Percentiles rank a stretch among this genome's conserved stretches.
These are phyloP conservation scores for Paraphaeosphaeria minitans DNA, from an alignment of 2,329 filamentous ascomycete species.

Conservation along the genomic window DNA sequence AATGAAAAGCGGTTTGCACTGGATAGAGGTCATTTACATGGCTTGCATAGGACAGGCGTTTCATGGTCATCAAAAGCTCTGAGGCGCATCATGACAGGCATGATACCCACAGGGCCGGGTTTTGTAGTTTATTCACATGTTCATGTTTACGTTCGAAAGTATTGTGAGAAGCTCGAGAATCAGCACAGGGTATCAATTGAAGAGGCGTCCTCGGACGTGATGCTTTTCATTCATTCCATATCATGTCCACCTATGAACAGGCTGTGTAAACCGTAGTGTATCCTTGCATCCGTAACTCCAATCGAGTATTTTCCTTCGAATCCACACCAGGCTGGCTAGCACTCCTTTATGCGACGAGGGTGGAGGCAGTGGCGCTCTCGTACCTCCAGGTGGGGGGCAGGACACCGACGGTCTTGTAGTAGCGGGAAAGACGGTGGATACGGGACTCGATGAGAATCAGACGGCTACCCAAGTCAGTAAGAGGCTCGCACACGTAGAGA, in stretches of 20 bases:
- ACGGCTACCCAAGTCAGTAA: slow-evolving; percentile 58
- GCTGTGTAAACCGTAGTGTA: slow-evolving; percentile 42
- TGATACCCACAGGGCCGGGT: slow-evolving; percentile 24
- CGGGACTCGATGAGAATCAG: slow-evolving; percentile 99
- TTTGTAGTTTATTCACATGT: not conserved
- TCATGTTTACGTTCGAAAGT: not conserved
- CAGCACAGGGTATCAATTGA: not conserved
- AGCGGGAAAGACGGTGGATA: slow-evolving; percentile 98
- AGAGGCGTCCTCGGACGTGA: slow-evolving; percentile 26
- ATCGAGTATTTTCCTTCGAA: slow-evolving; percentile 35
- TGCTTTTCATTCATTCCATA: slow-evolving; percentile 48
- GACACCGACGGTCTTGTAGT: slow-evolving; percentile 95
- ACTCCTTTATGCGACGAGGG: slow-evolving; percentile 50
- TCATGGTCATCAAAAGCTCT: slow-evolving; percentile 11
- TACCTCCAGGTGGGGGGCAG: slow-evolving; percentile 96
- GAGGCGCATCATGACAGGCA: slow-evolving; percentile 10
- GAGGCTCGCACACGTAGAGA: not conserved
- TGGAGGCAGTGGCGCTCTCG: slow-evolving; percentile 87
- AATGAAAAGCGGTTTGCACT: not conserved
- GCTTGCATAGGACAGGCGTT: slow-evolving; percentile 12
- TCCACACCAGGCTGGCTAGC: slow-evolving; percentile 27
- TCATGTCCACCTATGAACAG: slow-evolving; percentile 33
- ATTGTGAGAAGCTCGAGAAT: not conserved
- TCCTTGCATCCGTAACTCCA: slow-evolving; percentile 45
- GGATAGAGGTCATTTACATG: not conserved